A percentile compares a stretch with the other conserved stretches of the same genome.
phyloP scores from a whole-genome alignment of 2,329 filamentous ascomycete species.

The Aspergillus ibericus region DNA sequence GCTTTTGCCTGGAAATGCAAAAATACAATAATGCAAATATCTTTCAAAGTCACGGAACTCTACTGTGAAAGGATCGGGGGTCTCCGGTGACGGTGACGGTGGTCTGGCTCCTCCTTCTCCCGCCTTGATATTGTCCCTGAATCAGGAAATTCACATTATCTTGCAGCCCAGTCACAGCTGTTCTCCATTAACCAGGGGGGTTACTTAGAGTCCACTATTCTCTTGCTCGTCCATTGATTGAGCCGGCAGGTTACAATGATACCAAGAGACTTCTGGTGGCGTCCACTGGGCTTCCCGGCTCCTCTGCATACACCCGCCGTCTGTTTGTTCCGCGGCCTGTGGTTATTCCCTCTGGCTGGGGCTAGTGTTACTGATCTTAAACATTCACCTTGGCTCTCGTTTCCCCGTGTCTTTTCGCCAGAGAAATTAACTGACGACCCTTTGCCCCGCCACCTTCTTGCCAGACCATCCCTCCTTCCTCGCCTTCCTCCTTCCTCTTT shows the following conservation, averaged over 20 bases:
- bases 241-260: neutral
- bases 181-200: neutral
- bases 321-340: neutral
- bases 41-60: neutral
- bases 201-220: neutral
- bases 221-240: neutral
- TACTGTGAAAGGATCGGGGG: neutral
- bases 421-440: neutral
- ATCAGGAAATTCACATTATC: neutral
- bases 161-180: neutral
- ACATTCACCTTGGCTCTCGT: neutral
- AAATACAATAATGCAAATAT: neutral
- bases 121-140: neutral
- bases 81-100: too few species aligned
- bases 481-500: neutral
- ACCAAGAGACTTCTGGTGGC: neutral
- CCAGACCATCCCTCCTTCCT: neutral
- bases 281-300: neutral
- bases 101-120: neutral
- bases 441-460: neutral
- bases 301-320: conserved; percentile 1
- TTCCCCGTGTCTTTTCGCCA: neutral
- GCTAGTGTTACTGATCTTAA: neutral
- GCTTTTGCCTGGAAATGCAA: conserved; percentile 10
- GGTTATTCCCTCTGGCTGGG: neutral